Conservation (phyloP, 495 filamentous ascomycete species). For the Xylaria flabelliformis region DNA sequence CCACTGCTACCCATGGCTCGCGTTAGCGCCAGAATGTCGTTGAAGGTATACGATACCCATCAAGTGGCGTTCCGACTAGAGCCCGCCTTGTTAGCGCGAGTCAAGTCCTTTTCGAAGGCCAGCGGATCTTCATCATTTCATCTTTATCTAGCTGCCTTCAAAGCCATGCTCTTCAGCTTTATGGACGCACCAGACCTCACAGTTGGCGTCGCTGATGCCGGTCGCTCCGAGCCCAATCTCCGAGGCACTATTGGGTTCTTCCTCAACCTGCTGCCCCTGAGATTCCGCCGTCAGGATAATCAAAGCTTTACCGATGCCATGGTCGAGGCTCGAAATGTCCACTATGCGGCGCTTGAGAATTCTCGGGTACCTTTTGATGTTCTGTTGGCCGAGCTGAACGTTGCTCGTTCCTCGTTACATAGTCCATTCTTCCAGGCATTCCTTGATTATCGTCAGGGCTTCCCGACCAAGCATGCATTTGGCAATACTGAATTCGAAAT, state of each 20-base stretch:
- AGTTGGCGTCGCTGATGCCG: constrained; percentile 45
- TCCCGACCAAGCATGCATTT: background rate
- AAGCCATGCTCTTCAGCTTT: constrained; percentile 31
- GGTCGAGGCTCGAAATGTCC: constrained; percentile 12
- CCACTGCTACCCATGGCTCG: constrained; percentile 19
- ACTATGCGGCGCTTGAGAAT: constrained; percentile 32
- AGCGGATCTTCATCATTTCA: constrained; percentile 35
- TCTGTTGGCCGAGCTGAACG: constrained; percentile 39
- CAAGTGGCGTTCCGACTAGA: background rate
- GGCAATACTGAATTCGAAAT: constrained; percentile 17
- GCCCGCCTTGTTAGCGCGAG: background rate
- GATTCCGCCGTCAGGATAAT: constrained; percentile 31
- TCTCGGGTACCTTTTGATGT: constrained; percentile 42
- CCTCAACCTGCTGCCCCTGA: constrained; percentile 55
- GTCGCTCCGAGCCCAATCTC: constrained; percentile 36
- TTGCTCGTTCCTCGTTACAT: constrained; percentile 13
- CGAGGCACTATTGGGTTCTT: constrained; percentile 45
- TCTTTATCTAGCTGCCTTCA: constrained; percentile 39
- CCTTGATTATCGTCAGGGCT: constrained; percentile 30
- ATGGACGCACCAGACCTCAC: constrained; percentile 35
- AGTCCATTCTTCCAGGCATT: constrained; percentile 37
- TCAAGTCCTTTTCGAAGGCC: constrained; percentile 25
- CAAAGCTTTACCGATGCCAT: constrained; percentile 29
- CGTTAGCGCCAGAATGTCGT: background rate
- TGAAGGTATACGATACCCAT: constrained; percentile 13